Percentiles rank a stretch among this genome's conserved stretches.
These are phyloP conservation scores for Candida qinlingensis DNA, from an alignment of 805 yeast genomes.

Conservation along the genomic window DNA sequence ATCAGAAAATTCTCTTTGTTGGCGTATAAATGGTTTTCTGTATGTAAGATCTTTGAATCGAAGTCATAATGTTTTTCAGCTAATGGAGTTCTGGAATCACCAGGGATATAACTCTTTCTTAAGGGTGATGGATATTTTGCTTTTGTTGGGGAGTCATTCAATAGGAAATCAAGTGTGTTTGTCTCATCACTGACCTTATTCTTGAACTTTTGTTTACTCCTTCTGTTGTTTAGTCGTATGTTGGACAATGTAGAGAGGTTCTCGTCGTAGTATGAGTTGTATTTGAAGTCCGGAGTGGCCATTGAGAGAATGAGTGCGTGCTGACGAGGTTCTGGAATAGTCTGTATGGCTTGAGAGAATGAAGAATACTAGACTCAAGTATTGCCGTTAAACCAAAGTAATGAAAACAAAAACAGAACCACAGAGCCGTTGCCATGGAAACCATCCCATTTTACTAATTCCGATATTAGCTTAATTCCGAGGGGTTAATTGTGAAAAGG, in stretches of 20 bases:
- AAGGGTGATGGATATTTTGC: constrained; percentile 8
- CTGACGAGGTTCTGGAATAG: background rate
- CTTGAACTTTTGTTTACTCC: constrained; percentile 13
- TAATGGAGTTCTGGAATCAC: background rate
- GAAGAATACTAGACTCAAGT: too few relatives aligned
- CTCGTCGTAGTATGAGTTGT: constrained; percentile 6
- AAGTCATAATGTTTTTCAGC: background rate
- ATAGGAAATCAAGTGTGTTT: constrained; percentile 5
- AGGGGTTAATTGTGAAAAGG: too few relatives aligned
- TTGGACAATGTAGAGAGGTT: constrained; percentile 20
- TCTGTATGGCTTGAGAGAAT: too few relatives aligned
- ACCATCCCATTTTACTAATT: too few relatives aligned
- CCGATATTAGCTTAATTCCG: too few relatives aligned
- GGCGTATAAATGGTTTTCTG: constrained; percentile 14
- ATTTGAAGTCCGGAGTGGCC: background rate
- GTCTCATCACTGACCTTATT: constrained; percentile 1
- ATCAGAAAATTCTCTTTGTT: constrained; percentile 11
- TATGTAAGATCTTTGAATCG: constrained; percentile 13
- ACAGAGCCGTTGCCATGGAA: too few relatives aligned
- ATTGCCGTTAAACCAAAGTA: too few relatives aligned
- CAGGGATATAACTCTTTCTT: constrained; percentile 8
- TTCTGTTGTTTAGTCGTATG: constrained; percentile 16
- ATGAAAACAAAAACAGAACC: too few relatives aligned
- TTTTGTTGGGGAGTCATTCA: constrained; percentile 12
- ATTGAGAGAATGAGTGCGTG: background rate